Percentiles rank a stretch among this genome's conserved stretches.
These are phyloP conservation scores for Monosporascus sp. DNA, from an alignment of 2,329 filamentous ascomycete genomes.

Conservation along the genomic window DNA sequence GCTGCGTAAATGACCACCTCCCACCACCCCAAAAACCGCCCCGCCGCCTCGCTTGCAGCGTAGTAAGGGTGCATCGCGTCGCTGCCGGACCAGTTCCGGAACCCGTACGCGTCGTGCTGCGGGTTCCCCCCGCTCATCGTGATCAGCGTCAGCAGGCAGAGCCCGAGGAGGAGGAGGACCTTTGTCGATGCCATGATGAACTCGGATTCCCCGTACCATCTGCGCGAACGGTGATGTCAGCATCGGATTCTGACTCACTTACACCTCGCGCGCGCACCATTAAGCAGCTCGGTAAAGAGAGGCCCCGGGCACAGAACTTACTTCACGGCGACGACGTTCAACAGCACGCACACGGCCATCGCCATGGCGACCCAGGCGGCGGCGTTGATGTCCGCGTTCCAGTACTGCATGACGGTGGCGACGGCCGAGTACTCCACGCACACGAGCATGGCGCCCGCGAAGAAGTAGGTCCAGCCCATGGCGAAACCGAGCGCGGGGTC, in stretches of 20 bases:
- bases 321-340: slow-evolving; percentile 43
- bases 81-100: slow-evolving; percentile 38
- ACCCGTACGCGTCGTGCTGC: slow-evolving; percentile 47
- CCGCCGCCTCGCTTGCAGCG: slow-evolving; percentile 36
- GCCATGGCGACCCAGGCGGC: slow-evolving; percentile 45
- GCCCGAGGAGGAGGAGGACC: slow-evolving; percentile 44
- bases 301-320: slow-evolving; percentile 15
- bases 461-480: slow-evolving; percentile 47
- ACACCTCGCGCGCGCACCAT: no score
- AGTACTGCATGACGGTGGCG: slow-evolving; percentile 39
- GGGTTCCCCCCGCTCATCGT: slow-evolving; percentile 60
- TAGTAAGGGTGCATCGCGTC: slow-evolving; percentile 10
- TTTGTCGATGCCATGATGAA: slow-evolving; percentile 53
- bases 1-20: slow-evolving; percentile 48
- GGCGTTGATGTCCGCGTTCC: slow-evolving; percentile 35
- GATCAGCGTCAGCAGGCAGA: slow-evolving; percentile 56
- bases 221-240: background rate
- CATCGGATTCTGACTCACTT: background rate
- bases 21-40: slow-evolving; percentile 49
- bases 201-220: slow-evolving; percentile 36
- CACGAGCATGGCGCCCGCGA: slow-evolving; percentile 39
- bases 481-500: slow-evolving; percentile 54
- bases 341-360: slow-evolving; percentile 37
- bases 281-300: no score
- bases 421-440: slow-evolving; percentile 40